Conservation (phyloP, 1,284 basidiomycete genomes). For the Megacollybia platyphylla region DNA sequence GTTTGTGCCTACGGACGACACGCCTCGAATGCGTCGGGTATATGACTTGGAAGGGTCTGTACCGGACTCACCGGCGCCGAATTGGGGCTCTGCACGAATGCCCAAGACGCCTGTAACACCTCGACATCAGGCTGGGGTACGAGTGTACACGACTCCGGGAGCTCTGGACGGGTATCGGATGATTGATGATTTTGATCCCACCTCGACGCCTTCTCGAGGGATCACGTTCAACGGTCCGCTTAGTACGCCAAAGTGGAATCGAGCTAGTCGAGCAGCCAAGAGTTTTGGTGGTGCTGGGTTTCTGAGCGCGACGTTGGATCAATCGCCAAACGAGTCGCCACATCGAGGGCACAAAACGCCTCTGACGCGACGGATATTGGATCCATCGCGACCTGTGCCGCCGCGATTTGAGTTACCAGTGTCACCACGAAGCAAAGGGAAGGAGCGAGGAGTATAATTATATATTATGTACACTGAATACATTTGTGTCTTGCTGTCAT, state of each 20-base stretch:
- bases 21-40: slow-evolving; percentile 30
- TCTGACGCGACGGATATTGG: slow-evolving; percentile 6
- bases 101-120: slow-evolving; percentile 28
- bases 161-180: slow-evolving; percentile 19
- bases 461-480: too few relatives aligned
- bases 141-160: slow-evolving; percentile 24
- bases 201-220: slow-evolving; percentile 61
- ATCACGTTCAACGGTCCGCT: slow-evolving; percentile 42
- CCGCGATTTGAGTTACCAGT: slow-evolving; percentile 9
- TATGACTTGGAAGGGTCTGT: slow-evolving; percentile 40
- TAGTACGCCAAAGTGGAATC: slow-evolving; percentile 38
- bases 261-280: slow-evolving; percentile 13
- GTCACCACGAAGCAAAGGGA: not conserved
- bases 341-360: slow-evolving; percentile 1
- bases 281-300: slow-evolving; percentile 17
- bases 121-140: slow-evolving; percentile 28
- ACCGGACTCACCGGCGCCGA: slow-evolving; percentile 35
- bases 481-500: too few relatives aligned
- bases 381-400: slow-evolving; percentile 8
- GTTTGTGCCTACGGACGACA: slow-evolving; percentile 48
- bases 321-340: slow-evolving; percentile 10
- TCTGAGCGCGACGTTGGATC: slow-evolving; percentile 18
- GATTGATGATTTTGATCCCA: slow-evolving; percentile 51
- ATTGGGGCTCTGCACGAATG: slow-evolving; percentile 18
- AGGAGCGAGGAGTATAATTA: too few relatives aligned